A percentile compares a stretch with the other conserved stretches of the same genome.
These are phyloP conservation scores for Fonsecaea nubica DNA, from an alignment of 2,329 filamentous ascomycete species.

Conservation along the genomic window DNA sequence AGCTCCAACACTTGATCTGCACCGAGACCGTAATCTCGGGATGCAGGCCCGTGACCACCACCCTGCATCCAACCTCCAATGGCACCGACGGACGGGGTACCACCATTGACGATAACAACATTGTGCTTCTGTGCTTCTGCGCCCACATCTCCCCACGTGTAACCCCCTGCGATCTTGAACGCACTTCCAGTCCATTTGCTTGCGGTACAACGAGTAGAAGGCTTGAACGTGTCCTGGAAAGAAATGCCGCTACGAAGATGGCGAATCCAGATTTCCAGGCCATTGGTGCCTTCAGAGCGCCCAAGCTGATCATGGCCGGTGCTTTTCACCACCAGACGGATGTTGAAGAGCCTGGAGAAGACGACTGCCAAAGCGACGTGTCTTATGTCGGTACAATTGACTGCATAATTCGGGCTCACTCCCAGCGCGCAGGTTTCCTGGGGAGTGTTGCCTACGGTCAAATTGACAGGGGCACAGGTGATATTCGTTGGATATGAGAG, in stretches of 20 bases:
- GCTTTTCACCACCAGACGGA: slow-evolving; percentile 42
- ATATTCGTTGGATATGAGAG: slow-evolving; percentile 42
- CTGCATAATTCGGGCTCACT: slow-evolving; percentile 40
- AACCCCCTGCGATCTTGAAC: slow-evolving; percentile 44
- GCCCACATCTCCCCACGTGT: slow-evolving; percentile 46
- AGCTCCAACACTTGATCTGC: slow-evolving; percentile 42
- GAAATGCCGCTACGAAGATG: slow-evolving; percentile 43
- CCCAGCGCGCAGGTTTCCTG: slow-evolving; percentile 42
- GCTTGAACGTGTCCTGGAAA: slow-evolving; percentile 40
- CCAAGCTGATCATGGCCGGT: slow-evolving; percentile 36
- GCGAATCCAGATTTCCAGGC: slow-evolving; percentile 44
- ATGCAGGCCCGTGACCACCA: slow-evolving; percentile 43
- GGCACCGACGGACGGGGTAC: slow-evolving; percentile 33
- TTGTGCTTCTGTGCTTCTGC: slow-evolving; percentile 40
- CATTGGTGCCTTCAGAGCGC: slow-evolving; percentile 44
- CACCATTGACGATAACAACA: slow-evolving; percentile 44
- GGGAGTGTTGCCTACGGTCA: slow-evolving; percentile 34
- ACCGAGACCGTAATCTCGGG: slow-evolving; percentile 40
- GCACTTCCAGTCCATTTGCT: slow-evolving; percentile 45
- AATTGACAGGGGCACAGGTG: slow-evolving; percentile 42
- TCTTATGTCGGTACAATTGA: slow-evolving; percentile 34
- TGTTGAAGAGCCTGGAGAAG: slow-evolving; percentile 37
- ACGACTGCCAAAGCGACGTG: slow-evolving; percentile 21
- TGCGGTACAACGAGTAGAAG: slow-evolving; percentile 38
- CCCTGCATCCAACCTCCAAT: slow-evolving; percentile 43